Base-by-base conservation (phyloP, 2,329 filamentous ascomycete genomes). In the Pleochaeta shiraiana region DNA sequence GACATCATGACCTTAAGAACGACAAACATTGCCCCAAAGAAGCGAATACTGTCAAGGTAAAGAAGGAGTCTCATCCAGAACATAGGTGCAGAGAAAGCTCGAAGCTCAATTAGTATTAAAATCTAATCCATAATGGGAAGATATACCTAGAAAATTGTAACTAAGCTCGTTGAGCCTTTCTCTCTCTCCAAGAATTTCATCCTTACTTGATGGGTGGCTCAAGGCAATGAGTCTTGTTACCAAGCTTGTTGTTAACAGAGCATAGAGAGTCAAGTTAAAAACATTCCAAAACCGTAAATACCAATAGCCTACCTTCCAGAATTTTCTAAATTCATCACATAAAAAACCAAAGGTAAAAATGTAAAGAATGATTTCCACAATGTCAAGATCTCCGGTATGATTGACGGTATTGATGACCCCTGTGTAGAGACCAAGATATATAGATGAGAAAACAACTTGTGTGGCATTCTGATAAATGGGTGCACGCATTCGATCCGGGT, bases 1-100 rank as follows among this genome's bases (percentile, higher is more conserved):
- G 89, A 90, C 87, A 92, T 91, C 88, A 92, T 91, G 63, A 91
- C 87, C 74, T 97, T 95, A 55, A 98, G 79, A 1, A 98, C 91
- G 1, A 98, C 92, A 0, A 98, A 82, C 93, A 98, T 98, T 62
- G 92, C 90, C 28, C 93, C 93, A 71, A 98, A 98, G 78, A 98
- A 98, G 64, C 88, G 85, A 79, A 95, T 83, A 37, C 87, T 89
- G 75, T 98, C 93, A 21, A 98, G 82, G 72, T 96, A 98, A 6
- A 98, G 82, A 67, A 98, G 77, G 66, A 98, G 79, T 4, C 93
- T 87, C 72, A 85, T 87, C 92, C 93, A 98, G 75, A 98, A 97
- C 88, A 98, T 88, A 0, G 93, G 93, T 0, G 93, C 91, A 2
- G 86, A 85, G 74, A 96, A 95, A 11, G 93, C 90, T 72, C 33